A percentile compares a stretch with the other conserved stretches of the same genome.
Evolutionary conservation across 1,284 basidiomycete genomes (phyloP).

Genomic region (Puccinia hordei): DNA sequence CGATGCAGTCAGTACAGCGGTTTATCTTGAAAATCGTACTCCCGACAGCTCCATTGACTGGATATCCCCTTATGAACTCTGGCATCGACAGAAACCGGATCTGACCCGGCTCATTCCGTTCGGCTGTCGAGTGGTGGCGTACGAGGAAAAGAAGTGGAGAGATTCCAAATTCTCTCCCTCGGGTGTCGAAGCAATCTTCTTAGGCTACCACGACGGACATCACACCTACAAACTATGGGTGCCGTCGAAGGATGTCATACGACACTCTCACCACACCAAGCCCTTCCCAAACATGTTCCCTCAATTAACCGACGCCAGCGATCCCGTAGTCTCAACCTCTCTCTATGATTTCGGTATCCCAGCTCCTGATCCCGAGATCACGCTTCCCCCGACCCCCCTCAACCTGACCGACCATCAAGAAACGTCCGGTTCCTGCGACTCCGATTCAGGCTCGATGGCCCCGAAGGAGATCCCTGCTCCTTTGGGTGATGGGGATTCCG

Average conservation of each 20-base stretch:
- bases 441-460: too few species aligned
- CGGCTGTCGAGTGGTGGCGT: constrained; percentile 16
- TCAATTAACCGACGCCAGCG: neutral
- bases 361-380: too few species aligned
- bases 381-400: neutral
- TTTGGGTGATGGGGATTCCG: too few species aligned
- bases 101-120: constrained; percentile 1
- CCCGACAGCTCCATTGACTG: constrained; percentile 1
- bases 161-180: too few species aligned
- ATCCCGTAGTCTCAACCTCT: neutral
- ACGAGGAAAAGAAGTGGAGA: neutral
- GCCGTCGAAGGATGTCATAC: neutral
- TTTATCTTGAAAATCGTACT: constrained; percentile 19
- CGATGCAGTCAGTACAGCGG: neutral
- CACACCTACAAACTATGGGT: constrained; percentile 2
- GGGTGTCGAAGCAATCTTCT: constrained; percentile 13
- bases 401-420: too few species aligned
- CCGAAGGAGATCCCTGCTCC: too few species aligned
- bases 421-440: too few species aligned
- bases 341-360: neutral
- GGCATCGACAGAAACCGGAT: neutral
- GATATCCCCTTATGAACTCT: neutral
- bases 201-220: constrained; percentile 4
- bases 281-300: neutral
- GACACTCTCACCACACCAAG: neutral